Conservation (phyloP, 2,329 filamentous ascomycete species). For the Pseudogymnoascus sp. region DNA sequence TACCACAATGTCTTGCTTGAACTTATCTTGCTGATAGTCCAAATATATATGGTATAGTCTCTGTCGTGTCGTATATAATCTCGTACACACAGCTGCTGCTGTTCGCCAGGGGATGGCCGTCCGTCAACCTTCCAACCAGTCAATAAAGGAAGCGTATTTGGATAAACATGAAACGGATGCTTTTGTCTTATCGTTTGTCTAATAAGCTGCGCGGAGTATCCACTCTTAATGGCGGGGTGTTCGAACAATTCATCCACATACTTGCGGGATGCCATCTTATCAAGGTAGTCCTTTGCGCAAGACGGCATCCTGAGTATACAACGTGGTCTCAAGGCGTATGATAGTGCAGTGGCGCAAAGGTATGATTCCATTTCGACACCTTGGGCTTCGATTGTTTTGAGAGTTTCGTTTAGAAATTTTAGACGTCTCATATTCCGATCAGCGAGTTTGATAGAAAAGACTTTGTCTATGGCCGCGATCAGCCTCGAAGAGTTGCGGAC, state of each 20-base stretch:
- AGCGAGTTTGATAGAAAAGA: slow-evolving; percentile 20
- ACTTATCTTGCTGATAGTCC: neutral
- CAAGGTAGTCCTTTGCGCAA: neutral
- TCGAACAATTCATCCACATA: neutral
- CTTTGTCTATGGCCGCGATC: slow-evolving; percentile 8
- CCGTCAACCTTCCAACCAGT: slow-evolving; percentile 20
- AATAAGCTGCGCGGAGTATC: slow-evolving; percentile 30
- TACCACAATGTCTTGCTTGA: neutral
- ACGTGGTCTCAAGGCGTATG: neutral
- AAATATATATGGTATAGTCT: neutral
- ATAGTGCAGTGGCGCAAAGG: neutral
- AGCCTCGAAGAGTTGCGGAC: slow-evolving; percentile 14
- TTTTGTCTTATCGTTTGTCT: slow-evolving; percentile 28
- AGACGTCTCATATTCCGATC: neutral
- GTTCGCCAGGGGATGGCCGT: neutral
- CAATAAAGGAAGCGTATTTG: slow-evolving; percentile 22
- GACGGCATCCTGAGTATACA: neutral
- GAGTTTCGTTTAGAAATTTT: neutral
- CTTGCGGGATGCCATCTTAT: neutral
- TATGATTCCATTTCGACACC: neutral
- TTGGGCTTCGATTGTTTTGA: neutral
- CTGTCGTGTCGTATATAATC: neutral
- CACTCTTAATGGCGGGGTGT: slow-evolving; percentile 31
- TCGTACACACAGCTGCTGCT: neutral
- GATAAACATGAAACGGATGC: slow-evolving; percentile 18